Evolutionary conservation across 73 alveolate genomes (phyloP), one percentile per base, ranked within the genome.

Genomic region (Paramecium bursaria): DNA sequence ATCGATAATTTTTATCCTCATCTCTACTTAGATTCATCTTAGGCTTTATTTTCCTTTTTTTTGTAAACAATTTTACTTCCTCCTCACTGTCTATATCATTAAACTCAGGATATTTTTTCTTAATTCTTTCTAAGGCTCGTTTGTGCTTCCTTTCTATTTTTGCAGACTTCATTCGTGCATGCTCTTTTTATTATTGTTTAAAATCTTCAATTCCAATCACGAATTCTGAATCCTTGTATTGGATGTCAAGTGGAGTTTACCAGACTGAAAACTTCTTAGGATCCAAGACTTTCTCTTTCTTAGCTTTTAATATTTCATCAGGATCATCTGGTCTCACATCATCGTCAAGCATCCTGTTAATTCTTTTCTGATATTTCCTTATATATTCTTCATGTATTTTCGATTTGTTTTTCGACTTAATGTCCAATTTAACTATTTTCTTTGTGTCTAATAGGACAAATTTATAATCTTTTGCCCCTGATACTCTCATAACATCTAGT

Each of bases 221-320:
- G 25, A 79, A 79, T 13, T 61, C 76, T 13, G 89, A 48, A 55
- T 79, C 89, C 31, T 79, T 79, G 48, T 79, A 79, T n/a, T 53
- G 53, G 2, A 79, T 26, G 35, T 79, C 89, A 2, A 79, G 27
- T 9, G 89, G 89, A 53, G 75, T 79, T 44, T 79, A 54, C 89
- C 89, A 79, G 54, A 79, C 85, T 21, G 89, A 61, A 55, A 53
- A 79, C 22, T 79, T 79, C 74, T 73, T 79, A 22, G 77, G 77
- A 54, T 79, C 89, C 50, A 29, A 33, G 50, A 33, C 50, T 42
- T 39, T 61, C 39, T 23, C 73, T 73, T 53, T 79, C 46, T 53
- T 73, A 23, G 76, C 89, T 29, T 79, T 79, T n/a, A 25, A 30
- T 29, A 55, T 53, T 23, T 53, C 76, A 53, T 79, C 89, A 17